Percentiles rank a stretch among this genome's conserved stretches.
Evolutionary conservation across 495 filamentous ascomycete species (phyloP).

Genomic region (Penicillium paxilli): DNA sequence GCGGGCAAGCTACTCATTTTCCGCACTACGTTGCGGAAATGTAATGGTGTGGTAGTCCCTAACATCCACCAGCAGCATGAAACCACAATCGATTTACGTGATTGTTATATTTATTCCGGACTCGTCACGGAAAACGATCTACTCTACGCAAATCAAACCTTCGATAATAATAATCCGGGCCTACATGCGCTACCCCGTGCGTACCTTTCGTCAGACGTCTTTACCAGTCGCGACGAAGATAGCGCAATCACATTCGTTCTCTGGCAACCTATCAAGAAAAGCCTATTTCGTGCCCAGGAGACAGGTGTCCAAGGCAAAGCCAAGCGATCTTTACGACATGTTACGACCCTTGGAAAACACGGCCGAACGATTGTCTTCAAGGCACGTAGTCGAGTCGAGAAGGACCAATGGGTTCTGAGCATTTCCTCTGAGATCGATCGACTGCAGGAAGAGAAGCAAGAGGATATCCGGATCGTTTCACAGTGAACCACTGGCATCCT

Average conservation of each 20-base stretch:
- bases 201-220: constrained; percentile 61
- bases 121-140: constrained; percentile 66
- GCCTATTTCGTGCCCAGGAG: constrained; percentile 56
- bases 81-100: constrained; percentile 57
- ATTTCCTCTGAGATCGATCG: constrained; percentile 75
- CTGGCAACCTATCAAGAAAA: constrained; percentile 65
- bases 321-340: constrained; percentile 45
- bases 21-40: constrained; percentile 56
- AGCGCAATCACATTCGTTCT: constrained; percentile 71
- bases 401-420: constrained; percentile 74
- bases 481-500: constrained; percentile 10
- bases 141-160: constrained; percentile 68
- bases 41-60: constrained; percentile 56
- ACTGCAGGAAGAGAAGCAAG: constrained; percentile 52
- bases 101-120: constrained; percentile 75
- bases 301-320: constrained; percentile 42
- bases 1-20: constrained; percentile 66
- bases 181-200: constrained; percentile 63
- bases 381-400: constrained; percentile 67
- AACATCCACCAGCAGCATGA: constrained; percentile 66
- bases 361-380: constrained; percentile 72
- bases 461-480: constrained; percentile 62
- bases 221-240: constrained; percentile 70
- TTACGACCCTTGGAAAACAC: constrained; percentile 58
- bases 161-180: constrained; percentile 67